Evolutionary conservation across 2,329 filamentous ascomycete species (phyloP), one percentile per base, ranked within the genome.

Genomic region (Colletotrichum godetiae): DNA sequence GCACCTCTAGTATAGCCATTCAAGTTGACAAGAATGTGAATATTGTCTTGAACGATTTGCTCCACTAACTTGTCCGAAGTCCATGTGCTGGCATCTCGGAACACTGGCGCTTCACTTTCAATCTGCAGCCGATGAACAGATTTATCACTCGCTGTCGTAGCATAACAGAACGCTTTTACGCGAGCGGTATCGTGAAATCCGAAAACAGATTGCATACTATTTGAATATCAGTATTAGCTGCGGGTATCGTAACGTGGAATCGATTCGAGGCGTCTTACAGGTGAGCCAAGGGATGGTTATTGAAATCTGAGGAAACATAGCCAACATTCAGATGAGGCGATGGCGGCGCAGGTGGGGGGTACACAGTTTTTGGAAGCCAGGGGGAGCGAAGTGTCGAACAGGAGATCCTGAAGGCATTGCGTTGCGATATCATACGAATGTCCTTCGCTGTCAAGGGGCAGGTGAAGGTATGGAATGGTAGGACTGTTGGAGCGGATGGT

Each of bases 391-490:
- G 84, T 0, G 97, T 97, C 3, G 95, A 97, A 76, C 93, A 95
- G 0, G 96, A 98, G 78, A 99, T 98, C 52, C 97, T 92, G 37
- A 97, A 88, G 1, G 95, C 97, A 80, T 99, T 99, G 29, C 97
- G 91, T 81, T 98, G 96, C 10, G 97, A 98, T 75, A 99, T 99
- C 79, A 94, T 90, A 19, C 97, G 93, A 73, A 99, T 95, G 76
- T 98, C 94, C 80, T 94, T 95, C 4, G 97, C 95, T 7, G 94
- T 95, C 76, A 99, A 87, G 0, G 97, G 97, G 76, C 94, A 98
- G 1, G 97, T 99, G 79, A 99, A 99, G 0, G 97, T 98, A 81
- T 99, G 97, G 79, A 99, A 99, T 0, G 97, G 97, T 1, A 99
- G 87, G 1, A 99, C 95, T 0, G 97, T 99, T 2, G 97, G 97